phyloP scores from a whole-genome alignment of 2,329 filamentous ascomycete species.

The Neocatenulostroma microsporum region DNA sequence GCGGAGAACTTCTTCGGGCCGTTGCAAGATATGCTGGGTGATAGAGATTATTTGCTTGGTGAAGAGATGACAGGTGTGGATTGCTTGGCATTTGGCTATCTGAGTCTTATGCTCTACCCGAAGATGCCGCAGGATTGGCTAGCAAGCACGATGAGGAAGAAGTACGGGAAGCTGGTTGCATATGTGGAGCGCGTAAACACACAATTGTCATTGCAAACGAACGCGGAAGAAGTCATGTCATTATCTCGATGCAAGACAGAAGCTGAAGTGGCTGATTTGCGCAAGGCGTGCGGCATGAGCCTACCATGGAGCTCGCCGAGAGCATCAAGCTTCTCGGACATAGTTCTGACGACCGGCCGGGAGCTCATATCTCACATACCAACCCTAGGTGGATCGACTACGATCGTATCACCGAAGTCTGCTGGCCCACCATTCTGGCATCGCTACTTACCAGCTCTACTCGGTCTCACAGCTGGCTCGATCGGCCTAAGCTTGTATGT shows the following conservation, averaged over 20 bases:
- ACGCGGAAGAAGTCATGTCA: conserved; percentile 18
- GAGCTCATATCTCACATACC: conserved; percentile 11
- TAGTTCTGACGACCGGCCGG: conserved; percentile 1
- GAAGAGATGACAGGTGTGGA: conserved; percentile 58
- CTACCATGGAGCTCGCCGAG: conserved; percentile 20
- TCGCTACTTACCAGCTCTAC: conserved; percentile 15
- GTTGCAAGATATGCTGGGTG: conserved; percentile 54
- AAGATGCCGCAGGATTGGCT: conserved; percentile 57
- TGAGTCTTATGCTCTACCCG: conserved; percentile 63
- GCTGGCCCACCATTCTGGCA: conserved; percentile 10
- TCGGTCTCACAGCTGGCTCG: conserved; percentile 14
- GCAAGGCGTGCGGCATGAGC: conserved; percentile 6
- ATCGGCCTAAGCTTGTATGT: conserved; percentile 15
- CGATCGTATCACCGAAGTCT: conserved; percentile 4
- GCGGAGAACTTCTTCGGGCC: conserved; percentile 65
- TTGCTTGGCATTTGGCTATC: conserved; percentile 71
- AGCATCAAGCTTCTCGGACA: conserved; percentile 1
- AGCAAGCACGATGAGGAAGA: conserved; percentile 46
- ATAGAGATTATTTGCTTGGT: conserved; percentile 50
- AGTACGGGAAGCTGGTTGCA: conserved; percentile 34
- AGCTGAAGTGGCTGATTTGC: conserved; percentile 3
- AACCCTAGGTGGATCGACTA: conserved; percentile 1
- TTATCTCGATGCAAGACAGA: conserved; percentile 8
- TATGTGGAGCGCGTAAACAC: conserved; percentile 33
- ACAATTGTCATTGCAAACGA: conserved; percentile 16